Percentiles rank a stretch among this genome's conserved stretches.
Conservation (phyloP, 2,329 filamentous ascomycete genomes). For the Pestalotiopsis sp. region DNA sequence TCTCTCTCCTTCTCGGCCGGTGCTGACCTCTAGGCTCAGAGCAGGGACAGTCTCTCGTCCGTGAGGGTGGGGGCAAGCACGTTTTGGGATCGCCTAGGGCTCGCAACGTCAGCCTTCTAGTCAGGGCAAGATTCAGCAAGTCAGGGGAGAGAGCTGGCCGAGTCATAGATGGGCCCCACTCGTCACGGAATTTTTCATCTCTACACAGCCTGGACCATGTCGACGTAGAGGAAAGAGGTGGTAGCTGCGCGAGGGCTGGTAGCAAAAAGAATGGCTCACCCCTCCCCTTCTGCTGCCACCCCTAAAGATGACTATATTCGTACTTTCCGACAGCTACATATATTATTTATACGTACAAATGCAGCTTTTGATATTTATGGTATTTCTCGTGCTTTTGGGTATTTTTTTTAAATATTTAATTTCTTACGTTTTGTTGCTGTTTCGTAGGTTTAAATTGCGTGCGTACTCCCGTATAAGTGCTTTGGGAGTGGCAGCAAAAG, state of each 20-base stretch:
- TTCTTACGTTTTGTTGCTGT: too few species aligned
- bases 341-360: too few species aligned
- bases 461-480: too few species aligned
- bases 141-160: neutral
- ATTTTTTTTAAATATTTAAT: too few species aligned
- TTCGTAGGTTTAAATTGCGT: too few species aligned
- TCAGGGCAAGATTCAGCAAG: constrained; percentile 3
- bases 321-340: too few species aligned
- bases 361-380: too few species aligned
- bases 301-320: too few species aligned
- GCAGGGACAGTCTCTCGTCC: neutral
- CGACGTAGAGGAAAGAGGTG: too few species aligned
- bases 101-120: constrained; percentile 4
- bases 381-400: too few species aligned
- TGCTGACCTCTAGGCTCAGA: neutral
- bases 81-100: neutral
- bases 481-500: neutral
- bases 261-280: too few species aligned
- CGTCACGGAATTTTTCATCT: neutral
- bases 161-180: neutral
- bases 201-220: neutral
- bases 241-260: neutral
- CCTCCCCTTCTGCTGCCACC: too few species aligned
- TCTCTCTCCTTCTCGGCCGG: neutral
- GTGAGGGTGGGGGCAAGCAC: neutral